Base-by-base conservation (phyloP, 2,329 filamentous ascomycete genomes). In the Aplosporella prunicola region DNA sequence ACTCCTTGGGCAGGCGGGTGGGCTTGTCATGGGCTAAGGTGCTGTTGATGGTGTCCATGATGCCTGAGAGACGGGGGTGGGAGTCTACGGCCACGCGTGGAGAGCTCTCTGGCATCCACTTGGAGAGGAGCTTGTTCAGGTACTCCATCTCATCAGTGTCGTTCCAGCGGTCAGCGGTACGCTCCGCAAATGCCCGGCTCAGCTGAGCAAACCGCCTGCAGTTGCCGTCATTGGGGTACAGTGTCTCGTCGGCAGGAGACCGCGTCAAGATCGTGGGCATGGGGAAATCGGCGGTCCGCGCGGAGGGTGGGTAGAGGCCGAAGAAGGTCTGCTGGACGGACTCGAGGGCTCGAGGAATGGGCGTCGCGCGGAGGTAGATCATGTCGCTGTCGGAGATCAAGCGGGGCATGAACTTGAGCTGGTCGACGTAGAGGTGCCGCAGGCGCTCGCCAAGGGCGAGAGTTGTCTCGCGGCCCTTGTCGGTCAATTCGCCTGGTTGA, bases 11-110 rank as follows among this genome's bases (percentile, higher is more conserved):
- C 3, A 96, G 71, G 30, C 72, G 77, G 0, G 88, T 95, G 9
- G 74, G 72, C 0, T 82, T 75, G 0, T 84, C 85, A 56, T 96
- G 91, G 2, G 88, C 89, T 9, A 82, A 68, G 0, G 86, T 93
- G 5, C 85, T 77, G 55, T 95, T 96, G 52, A 96, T 74, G 0
- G 85, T 91, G 62, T 98, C 91, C 82, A 93, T 86, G 51, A 98
- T 81, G 36, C 91, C 91, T 5, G 79, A 87, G 9, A 96, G 68
- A 29, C 88, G 72, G 1, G 91, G 91, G 42, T 80, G 80, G 1
- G 79, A 80, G 58, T 95, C 87, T 7, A 96, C 84, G 17, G 82
- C 83, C 7, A 95, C 78, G 25, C 71, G 69, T 9, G 72, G 72
- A 20, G 57, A 56, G 30, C 71, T 69, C 6, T 76, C 69, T 0